Evolutionary conservation across 306 rosid genomes (phyloP), one percentile per base, ranked within the genome.

Genomic region (Acacia crassicarpa): DNA sequence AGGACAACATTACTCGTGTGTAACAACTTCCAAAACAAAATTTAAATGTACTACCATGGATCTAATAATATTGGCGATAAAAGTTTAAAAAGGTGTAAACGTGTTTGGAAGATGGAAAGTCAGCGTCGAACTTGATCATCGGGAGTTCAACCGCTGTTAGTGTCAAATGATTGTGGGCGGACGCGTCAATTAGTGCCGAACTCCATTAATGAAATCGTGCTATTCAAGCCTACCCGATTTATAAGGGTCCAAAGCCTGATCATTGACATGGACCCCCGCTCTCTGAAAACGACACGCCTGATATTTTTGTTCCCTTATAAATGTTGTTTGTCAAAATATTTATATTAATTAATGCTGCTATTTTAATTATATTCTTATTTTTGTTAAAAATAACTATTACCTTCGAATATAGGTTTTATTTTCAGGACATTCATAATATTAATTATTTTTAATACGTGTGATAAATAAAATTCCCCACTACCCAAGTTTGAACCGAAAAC

Each of bases 1-100:
- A 38, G 0, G 0, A 38, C 41, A 38, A 38, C 0, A 35, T 35
- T 35, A 35, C 40, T 35, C 40, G 0, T 5, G 5, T 0, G 1
- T 5, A 5, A 35, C 38, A 33, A 4, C n/a, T n/a, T n/a, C n/a
- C n/a, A n/a, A n/a, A n/a, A n/a, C n/a, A n/a, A n/a, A n/a, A n/a
- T n/a, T 38, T 5, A 38, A 38, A 38, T 38, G 41, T 38, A 6
- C 8, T 38, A 6, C 41, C 8, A 38, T 5, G 41, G 41, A 38
- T 38, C 49, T 45, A 45, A 14, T 45, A 45, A 14, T 3, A 13
- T 49, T 49, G 19, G 20, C 19, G 19, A 49, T 15, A 13, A 49
- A 49, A 51, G 58, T 51, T 17, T 1, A 51, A 5, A 53, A 53
- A 17, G n/a, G 23, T 19, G 59, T 53, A 19, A 19, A 19, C n/a